Base-by-base conservation (phyloP, 495 filamentous ascomycete genomes). In the Podospora australis region DNA sequence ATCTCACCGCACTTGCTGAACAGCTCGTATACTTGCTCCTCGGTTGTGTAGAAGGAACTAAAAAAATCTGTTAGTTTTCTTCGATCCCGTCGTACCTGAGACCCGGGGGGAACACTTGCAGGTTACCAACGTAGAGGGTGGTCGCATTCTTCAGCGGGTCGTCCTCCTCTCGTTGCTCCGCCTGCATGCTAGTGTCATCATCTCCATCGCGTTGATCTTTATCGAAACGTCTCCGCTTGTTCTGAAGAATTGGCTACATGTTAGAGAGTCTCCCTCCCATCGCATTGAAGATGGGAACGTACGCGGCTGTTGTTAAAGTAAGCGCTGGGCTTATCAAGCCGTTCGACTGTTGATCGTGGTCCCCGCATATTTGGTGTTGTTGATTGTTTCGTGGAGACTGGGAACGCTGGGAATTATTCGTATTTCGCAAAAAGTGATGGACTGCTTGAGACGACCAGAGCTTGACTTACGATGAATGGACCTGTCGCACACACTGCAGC, bases 21-120 rank as follows among this genome's bases (percentile, higher is more conserved):
- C 9, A 97, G 83, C 65, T 96, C 94, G 62, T 97, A 91, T 46
- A 98, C 95, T 63, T 98, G 92, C 71, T 98, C 92, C 65, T 98
- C 92, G 36, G 92, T 98, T 9, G 92, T 98, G 74, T 96, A 98
- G 70, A 98, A 98, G n/a, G 92, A 98, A 50, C 90, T 96, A 52
- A 7, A 14, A 20, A 36, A 34, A n/a, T n/a, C 10, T 8, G 32
- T 36, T 0, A 42, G 46, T 23, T 41, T 45, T 17, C 13, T 8
- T 38, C 16, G 24, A 22, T n/a, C 8, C 35, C 22, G 48, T 14
- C 35, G 7, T 32, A 35, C 13, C 13, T 30, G 22, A 26, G 43
- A 38, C 40, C 41, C 13, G 16, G 29, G 28, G 13, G 42, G 17
- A 30, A 32, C 4, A 41, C 88, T 54, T 75, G 95, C 88, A 98